Conservation (phyloP, 495 filamentous ascomycete species). For the Pyronema domesticum region DNA sequence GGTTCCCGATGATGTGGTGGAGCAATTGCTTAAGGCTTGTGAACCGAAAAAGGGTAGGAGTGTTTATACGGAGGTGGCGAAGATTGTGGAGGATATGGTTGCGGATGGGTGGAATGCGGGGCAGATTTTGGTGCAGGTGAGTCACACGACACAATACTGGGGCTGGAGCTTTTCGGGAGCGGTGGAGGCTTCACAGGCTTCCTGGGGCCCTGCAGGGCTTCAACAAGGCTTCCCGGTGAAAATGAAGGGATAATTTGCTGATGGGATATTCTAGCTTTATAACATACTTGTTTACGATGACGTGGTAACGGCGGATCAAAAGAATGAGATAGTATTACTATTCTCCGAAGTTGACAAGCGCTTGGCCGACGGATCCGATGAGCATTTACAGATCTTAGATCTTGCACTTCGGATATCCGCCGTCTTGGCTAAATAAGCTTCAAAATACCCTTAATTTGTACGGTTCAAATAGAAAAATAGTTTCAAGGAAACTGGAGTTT, state of each 20-base stretch:
- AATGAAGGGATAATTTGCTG: neutral
- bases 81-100: constrained; percentile 70
- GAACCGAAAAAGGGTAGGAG: constrained; percentile 47
- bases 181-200: neutral
- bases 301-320: constrained; percentile 59
- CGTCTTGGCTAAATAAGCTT: constrained; percentile 35
- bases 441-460: neutral
- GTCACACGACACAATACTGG: constrained; percentile 1
- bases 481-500: no score
- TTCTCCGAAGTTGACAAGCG: constrained; percentile 92
- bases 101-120: constrained; percentile 97
- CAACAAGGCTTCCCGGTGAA: no score
- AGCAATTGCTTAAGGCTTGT: constrained; percentile 55
- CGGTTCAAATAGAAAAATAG: no score
- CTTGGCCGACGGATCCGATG: constrained; percentile 91
- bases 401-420: constrained; percentile 61
- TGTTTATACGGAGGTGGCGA: constrained; percentile 55
- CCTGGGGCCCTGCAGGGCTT: no score
- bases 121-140: constrained; percentile 63
- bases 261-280: constrained; percentile 44
- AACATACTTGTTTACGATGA: constrained; percentile 70
- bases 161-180: neutral
- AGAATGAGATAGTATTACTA: constrained; percentile 72
- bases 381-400: constrained; percentile 81
- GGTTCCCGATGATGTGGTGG: constrained; percentile 57